Percentiles rank a stretch among this genome's conserved stretches.
phyloP scores from a whole-genome alignment of 768 basidiomycete genomes.

The Scleroderma bovista region DNA sequence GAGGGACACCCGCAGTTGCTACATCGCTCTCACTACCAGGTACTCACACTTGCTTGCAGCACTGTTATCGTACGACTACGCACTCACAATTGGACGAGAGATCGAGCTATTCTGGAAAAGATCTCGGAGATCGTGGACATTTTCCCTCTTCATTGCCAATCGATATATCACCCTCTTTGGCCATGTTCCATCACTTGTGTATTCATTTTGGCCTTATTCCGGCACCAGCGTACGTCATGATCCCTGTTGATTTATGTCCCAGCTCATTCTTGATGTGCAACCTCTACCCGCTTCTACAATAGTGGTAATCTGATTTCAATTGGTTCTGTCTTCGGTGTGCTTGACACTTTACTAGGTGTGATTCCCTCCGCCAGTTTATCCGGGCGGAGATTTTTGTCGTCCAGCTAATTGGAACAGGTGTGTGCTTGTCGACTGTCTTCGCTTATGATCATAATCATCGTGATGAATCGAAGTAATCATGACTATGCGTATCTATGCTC shows the following conservation, averaged over 20 bases:
- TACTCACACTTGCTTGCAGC: slow-evolving; percentile 11
- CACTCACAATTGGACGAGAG: slow-evolving; percentile 39
- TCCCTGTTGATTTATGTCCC: no score
- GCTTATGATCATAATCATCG: not conserved
- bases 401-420: slow-evolving; percentile 9
- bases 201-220: slow-evolving; percentile 25
- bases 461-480: slow-evolving; percentile 11
- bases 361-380: no score
- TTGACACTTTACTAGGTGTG: no score
- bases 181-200: slow-evolving; percentile 31
- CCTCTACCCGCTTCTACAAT: no score
- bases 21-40: no score
- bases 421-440: not conserved
- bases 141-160: slow-evolving; percentile 36
- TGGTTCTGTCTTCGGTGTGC: no score
- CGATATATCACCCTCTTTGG: slow-evolving; percentile 36
- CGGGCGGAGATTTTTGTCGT: slow-evolving; percentile 1
- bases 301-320: no score
- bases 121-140: slow-evolving; percentile 26
- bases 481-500: slow-evolving; percentile 17
- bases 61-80: slow-evolving; percentile 41
- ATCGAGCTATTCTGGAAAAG: slow-evolving; percentile 40
- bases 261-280: no score
- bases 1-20: no score
- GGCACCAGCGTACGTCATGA: no score